Evolutionary conservation across 768 basidiomycete genomes (phyloP), one percentile per base, ranked within the genome.

Genomic region (Tricholoma matsutake): DNA sequence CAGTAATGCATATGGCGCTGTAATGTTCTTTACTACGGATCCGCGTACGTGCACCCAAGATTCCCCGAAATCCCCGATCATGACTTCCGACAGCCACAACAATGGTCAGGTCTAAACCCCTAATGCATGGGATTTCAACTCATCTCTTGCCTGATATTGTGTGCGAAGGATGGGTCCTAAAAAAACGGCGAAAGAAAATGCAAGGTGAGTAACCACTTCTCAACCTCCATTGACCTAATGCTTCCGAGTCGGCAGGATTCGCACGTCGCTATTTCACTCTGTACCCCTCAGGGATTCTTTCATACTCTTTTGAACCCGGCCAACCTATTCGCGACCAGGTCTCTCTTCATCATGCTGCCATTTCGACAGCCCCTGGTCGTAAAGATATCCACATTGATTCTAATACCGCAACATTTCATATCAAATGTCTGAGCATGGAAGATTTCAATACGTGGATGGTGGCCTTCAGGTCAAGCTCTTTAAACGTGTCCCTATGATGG

Each of bases 151-250:
- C 71, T 25, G 67, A 65, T 31, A 68, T 85, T 54, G 63, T 89
- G 4, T 79, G 75, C 55, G 81, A 90, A 66, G 92, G 92, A 76
- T 94, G 91, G 91, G 75, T 93, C 5, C 79, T 94, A 62, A 94
- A 94, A 78, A 94, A 94, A 75, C 79, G 92, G 65, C 79, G 92
- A 64, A 92, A 91, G 81, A 91, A 85, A 77, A 87, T 93, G 88
- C 92, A 94, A 78, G 92, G 92, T 87, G 65, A 54, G 73, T 39
- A 6, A 41, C 35, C 47, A 51, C 34, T 58, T 31, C 55, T 9
- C 20, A 37, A 41, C 3, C 9, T 64, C 29, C 22, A 13, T 54
- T 53, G 25, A 31, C 45, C 31, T 55, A 1, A 54, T 55, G 29
- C 57, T 53, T 28, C 56, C 54, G 52, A 32, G 32, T 43, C 62